Conservation (phyloP, 192 early-diverging fungal species). For the Coemansia sp. region DNA sequence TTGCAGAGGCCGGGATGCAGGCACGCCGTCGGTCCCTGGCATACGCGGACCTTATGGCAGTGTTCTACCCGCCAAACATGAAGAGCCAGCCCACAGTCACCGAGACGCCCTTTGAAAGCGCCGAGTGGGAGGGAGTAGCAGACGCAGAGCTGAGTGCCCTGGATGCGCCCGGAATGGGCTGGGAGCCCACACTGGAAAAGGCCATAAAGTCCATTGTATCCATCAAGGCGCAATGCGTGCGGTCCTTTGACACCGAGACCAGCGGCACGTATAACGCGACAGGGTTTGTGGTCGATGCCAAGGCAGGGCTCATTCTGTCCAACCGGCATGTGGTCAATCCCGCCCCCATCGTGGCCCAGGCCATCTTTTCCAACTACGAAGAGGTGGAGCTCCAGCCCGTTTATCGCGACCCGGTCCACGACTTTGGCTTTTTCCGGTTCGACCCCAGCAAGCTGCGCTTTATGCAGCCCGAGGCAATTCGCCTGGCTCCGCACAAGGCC, state of each 20-base stretch:
- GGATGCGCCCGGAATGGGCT: slow-evolving; percentile 22
- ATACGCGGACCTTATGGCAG: slow-evolving; percentile 48
- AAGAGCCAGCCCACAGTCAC: slow-evolving; percentile 45
- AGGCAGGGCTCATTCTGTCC: slow-evolving; percentile 68
- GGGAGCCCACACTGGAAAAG: slow-evolving; percentile 70
- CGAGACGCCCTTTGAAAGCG: slow-evolving; percentile 41
- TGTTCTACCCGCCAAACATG: slow-evolving; percentile 48
- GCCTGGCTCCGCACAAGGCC: slow-evolving; percentile 68
- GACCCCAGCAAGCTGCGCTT: slow-evolving; percentile 57
- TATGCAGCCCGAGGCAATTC: slow-evolving; percentile 35
- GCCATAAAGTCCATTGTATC: slow-evolving; percentile 76
- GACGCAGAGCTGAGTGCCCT: slow-evolving; percentile 8
- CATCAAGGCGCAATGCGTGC: slow-evolving; percentile 72
- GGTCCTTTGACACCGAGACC: slow-evolving; percentile 75
- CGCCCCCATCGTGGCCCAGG: slow-evolving; percentile 68
- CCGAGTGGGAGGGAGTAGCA: slow-evolving; percentile 9
- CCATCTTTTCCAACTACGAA: slow-evolving; percentile 72
- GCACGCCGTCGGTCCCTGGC: slow-evolving; percentile 41
- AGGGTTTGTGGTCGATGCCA: slow-evolving; percentile 75
- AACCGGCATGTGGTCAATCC: slow-evolving; percentile 79
- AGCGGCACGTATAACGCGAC: slow-evolving; percentile 70
- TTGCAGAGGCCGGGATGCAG: slow-evolving; percentile 21
- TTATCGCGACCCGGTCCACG: slow-evolving; percentile 79
- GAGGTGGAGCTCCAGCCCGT: slow-evolving; percentile 71
- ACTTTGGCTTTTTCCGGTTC: slow-evolving; percentile 80